A percentile compares a stretch with the other conserved stretches of the same genome.
phyloP scores from a whole-genome alignment of 805 yeast species.

The Kockiozyma suomiensis region DNA sequence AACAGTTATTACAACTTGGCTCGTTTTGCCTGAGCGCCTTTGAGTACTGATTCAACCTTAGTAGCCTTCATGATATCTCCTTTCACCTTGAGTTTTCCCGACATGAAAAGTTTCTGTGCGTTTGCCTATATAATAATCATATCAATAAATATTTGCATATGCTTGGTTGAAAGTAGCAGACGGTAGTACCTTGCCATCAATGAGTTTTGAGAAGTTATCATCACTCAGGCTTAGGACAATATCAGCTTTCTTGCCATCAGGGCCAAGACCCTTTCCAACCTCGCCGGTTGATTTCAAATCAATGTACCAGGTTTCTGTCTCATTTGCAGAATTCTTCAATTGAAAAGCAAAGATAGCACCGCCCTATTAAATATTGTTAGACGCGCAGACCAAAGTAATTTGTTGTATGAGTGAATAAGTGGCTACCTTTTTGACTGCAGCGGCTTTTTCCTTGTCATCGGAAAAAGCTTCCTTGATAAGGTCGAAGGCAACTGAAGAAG shows the following conservation, averaged over 20 bases:
- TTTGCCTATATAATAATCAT: conserved; percentile 48
- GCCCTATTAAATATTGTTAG: conserved; percentile 43
- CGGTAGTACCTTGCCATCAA: conserved; percentile 57
- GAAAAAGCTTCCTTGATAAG: conserved; percentile 41
- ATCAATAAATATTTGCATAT: not conserved
- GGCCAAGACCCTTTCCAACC: conserved; percentile 48
- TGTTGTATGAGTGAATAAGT: not conserved
- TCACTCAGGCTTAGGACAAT: conserved; percentile 68
- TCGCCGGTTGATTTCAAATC: conserved; percentile 66
- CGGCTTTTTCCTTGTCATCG: conserved; percentile 40
- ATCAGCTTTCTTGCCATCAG: conserved; percentile 54
- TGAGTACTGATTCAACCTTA: conserved; percentile 39
- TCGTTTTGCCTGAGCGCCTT: conserved; percentile 32
- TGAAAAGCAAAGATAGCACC: conserved; percentile 67
- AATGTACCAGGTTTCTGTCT: conserved; percentile 64
- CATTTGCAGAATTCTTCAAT: conserved; percentile 62
- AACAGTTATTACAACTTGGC: conserved; percentile 30
- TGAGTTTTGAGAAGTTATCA: conserved; percentile 68
- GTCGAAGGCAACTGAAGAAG: conserved; percentile 47
- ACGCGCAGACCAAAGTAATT: not conserved
- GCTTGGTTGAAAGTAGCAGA: not conserved
- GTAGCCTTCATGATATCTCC: conserved; percentile 93
- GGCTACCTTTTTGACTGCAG: conserved; percentile 41
- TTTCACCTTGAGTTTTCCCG: conserved; percentile 81
- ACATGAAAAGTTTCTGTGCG: conserved; percentile 82